These are phyloP conservation scores for Leccinum longicurvipes DNA, from an alignment of 768 basidiomycete species.

Conservation along the genomic window DNA sequence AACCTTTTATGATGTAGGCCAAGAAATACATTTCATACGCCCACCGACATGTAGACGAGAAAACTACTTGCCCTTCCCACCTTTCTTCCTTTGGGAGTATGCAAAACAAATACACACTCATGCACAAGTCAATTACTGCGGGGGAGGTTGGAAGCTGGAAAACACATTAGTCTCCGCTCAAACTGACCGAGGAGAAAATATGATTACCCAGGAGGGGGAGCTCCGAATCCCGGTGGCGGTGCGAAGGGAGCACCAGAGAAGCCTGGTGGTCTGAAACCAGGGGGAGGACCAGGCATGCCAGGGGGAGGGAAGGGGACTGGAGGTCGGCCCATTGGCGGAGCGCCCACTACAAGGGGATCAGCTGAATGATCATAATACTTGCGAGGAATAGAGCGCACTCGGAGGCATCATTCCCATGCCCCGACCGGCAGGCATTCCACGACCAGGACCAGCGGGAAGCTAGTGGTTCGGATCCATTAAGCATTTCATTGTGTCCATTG, in stretches of 20 bases:
- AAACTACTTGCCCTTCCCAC: conserved; percentile 27
- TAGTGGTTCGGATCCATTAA: conserved; percentile 33
- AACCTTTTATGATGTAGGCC: conserved; percentile 21
- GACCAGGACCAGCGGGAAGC: conserved; percentile 87
- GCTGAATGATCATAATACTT: conserved; percentile 14
- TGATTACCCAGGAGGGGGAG: conserved; percentile 80
- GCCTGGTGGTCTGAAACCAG: conserved; percentile 81
- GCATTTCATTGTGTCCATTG: background rate
- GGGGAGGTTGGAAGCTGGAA: conserved; percentile 47
- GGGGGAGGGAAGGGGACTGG: conserved; percentile 62
- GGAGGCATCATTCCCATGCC: conserved; percentile 96
- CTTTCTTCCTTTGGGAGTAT: conserved; percentile 16
- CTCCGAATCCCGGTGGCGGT: conserved; percentile 77
- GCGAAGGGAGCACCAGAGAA: conserved; percentile 81
- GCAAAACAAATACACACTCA: conserved; percentile 9
- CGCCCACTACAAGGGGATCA: conserved; percentile 45
- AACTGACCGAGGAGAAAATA: background rate
- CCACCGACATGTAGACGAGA: conserved; percentile 17
- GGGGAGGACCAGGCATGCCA: conserved; percentile 84
- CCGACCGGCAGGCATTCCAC: conserved; percentile 93
- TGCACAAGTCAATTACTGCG: conserved; percentile 32
- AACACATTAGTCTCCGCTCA: conserved; percentile 2
- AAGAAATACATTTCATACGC: conserved; percentile 27
- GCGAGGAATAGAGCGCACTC: conserved; percentile 44
- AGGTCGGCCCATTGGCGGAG: conserved; percentile 60